Evolutionary conservation across 139 green algal species (phyloP), one percentile per base, ranked within the genome.

Genomic region (Chlorella sp.): DNA sequence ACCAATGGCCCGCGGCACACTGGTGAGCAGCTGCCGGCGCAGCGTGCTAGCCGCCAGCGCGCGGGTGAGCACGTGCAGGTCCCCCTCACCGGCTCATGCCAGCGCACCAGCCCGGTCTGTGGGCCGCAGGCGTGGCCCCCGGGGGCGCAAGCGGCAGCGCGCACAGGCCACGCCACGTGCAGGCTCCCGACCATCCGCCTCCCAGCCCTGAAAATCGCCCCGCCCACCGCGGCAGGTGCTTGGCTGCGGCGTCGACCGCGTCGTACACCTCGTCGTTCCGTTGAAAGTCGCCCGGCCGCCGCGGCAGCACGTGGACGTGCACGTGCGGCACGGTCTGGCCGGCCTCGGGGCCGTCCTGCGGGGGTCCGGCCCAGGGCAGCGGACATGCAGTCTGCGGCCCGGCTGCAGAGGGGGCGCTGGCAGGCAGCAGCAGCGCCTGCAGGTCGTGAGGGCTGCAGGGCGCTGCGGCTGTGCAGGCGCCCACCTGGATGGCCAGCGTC

Each of bases 311-410:
- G 83, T 99, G 96, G 1, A 99, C 84, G 85, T 99, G 96, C 33
- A 99, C 91, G 84, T 99, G 96, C 6, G 94, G 89, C 33, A 99
- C 94, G 0, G 93, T 98, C 79, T 99, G 96, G 0, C 96, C 96
- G 4, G 94, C 93, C 17, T 77, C 61, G 8, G 86, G 80, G 0
- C 89, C 89, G 83, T 94, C 89, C 85, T 86, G 77, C 51, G 59
- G 2, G 25, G 40, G 25, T 40, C 41, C 17, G n/a, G 21, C 21
- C 12, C 66, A 1, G 12, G 25, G 21, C 38, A 21, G 11, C 66
- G 15, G 66, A 2, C 66, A 61, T 73, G 43, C 21, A 4, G 27
- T 59, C 12, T 56, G 29, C 21, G 29, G 14, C 76, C 79, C 76
- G 12, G 31, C 11, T 35, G 23, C 12, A 58, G 48, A 58, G 48